A percentile compares a stretch with the other conserved stretches of the same genome.
Conservation (phyloP, 306 rosid species). For the Cicer cuneatum region DNA sequence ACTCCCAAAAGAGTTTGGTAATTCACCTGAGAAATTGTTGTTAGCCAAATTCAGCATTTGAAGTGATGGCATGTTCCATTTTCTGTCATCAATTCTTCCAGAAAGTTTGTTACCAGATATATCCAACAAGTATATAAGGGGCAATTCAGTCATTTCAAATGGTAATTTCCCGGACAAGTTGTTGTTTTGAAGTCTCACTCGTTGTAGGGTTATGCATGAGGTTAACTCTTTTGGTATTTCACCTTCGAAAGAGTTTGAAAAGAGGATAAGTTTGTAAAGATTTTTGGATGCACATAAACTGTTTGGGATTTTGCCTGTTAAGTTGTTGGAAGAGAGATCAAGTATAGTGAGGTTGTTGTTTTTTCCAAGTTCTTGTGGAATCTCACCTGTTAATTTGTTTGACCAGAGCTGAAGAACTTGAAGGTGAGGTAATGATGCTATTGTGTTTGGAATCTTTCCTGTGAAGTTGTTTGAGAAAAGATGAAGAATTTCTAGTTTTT, state of each 20-base stretch:
- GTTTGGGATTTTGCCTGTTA: slow-evolving; percentile 72
- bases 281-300: slow-evolving; percentile 61
- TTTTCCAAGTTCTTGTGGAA: slow-evolving; percentile 74
- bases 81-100: slow-evolving; percentile 61
- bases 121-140: slow-evolving; percentile 72
- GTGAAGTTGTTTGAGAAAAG: slow-evolving; percentile 80
- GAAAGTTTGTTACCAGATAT: slow-evolving; percentile 70
- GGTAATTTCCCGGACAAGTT: slow-evolving; percentile 65
- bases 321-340: slow-evolving; percentile 82
- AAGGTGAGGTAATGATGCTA: slow-evolving; percentile 68
- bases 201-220: slow-evolving; percentile 65
- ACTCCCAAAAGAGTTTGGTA: slow-evolving; percentile 68
- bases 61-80: slow-evolving; percentile 74
- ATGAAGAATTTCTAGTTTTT: slow-evolving; percentile 75
- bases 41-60: slow-evolving; percentile 79
- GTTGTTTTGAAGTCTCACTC: slow-evolving; percentile 90
- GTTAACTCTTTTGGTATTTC: slow-evolving; percentile 58
- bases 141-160: slow-evolving; percentile 53
- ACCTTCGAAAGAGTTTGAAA: slow-evolving; percentile 73
- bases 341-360: slow-evolving; percentile 74
- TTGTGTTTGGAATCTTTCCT: slow-evolving; percentile 64
- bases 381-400: slow-evolving; percentile 71
- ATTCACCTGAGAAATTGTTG: slow-evolving; percentile 64
- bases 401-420: slow-evolving; percentile 97
- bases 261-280: slow-evolving; percentile 86